These are phyloP conservation scores for Neofusicoccum umdonicola DNA, from an alignment of 2,329 filamentous ascomycete species.

Conservation along the genomic window DNA sequence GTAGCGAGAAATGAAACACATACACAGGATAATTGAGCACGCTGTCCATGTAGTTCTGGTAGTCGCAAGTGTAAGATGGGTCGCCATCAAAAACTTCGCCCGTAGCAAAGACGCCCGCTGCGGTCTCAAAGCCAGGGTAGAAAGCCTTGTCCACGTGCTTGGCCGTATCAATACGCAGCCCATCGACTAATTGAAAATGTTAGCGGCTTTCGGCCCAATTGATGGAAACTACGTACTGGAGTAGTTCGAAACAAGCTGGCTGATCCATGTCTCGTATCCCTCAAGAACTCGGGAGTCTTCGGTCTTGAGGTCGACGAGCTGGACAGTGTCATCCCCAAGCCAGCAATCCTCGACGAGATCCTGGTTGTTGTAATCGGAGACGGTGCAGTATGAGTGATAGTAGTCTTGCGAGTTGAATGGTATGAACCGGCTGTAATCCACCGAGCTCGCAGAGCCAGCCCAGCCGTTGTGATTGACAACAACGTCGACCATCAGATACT, in stretches of 20 bases:
- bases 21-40: constrained; percentile 37
- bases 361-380: constrained; percentile 56
- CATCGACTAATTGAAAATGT: constrained; percentile 30
- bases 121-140: constrained; percentile 31
- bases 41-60: constrained; percentile 35
- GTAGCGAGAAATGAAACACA: not conserved
- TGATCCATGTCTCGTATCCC: constrained; percentile 17
- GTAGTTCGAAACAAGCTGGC: constrained; percentile 29
- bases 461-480: constrained; percentile 60
- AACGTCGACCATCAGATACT: constrained; percentile 61
- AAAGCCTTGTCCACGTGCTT: constrained; percentile 40
- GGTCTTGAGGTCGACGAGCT: constrained; percentile 48
- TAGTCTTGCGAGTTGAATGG: constrained; percentile 58
- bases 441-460: constrained; percentile 43
- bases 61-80: constrained; percentile 32
- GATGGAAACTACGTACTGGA: constrained; percentile 24
- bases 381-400: constrained; percentile 60
- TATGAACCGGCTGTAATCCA: constrained; percentile 54
- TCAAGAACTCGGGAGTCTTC: constrained; percentile 29
- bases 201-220: not conserved
- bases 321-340: constrained; percentile 48
- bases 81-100: constrained; percentile 38
- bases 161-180: constrained; percentile 39
- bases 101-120: constrained; percentile 36
- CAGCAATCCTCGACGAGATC: constrained; percentile 48